phyloP scores from a whole-genome alignment of 768 basidiomycete species.

The Kwoniella europaea region DNA sequence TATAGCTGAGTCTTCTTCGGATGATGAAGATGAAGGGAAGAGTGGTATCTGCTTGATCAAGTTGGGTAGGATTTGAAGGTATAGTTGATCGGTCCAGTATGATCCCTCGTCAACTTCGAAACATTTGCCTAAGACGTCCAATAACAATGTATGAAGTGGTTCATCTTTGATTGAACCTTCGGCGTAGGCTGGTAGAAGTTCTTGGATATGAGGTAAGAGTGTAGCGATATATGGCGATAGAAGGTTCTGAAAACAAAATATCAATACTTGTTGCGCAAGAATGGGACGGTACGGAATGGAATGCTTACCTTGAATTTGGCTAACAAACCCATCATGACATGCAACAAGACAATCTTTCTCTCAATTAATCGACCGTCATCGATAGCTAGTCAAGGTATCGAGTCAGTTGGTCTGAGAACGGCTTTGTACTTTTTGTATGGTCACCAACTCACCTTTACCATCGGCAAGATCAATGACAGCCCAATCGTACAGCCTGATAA shows the following conservation, averaged over 20 bases:
- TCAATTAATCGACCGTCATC: constrained; percentile 57
- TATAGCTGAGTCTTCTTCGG: constrained; percentile 53
- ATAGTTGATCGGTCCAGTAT: constrained; percentile 87
- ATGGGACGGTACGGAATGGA: not conserved
- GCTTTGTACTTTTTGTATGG: no score
- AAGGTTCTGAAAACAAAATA: constrained; percentile 67
- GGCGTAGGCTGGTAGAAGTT: constrained; percentile 66
- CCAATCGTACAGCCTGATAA: constrained; percentile 93
- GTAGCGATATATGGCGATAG: constrained; percentile 88
- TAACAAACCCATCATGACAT: constrained; percentile 72
- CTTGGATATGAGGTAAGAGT: constrained; percentile 70
- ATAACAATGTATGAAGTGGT: constrained; percentile 68
- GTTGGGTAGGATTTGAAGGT: constrained; percentile 64
- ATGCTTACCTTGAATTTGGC: constrained; percentile 81
- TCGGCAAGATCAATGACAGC: constrained; percentile 67
- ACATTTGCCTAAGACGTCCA: constrained; percentile 71
- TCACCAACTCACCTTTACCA: constrained; percentile 53
- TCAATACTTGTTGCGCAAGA: not conserved
- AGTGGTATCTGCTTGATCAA: constrained; percentile 72
- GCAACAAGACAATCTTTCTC: constrained; percentile 74
- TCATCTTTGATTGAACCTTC: constrained; percentile 57
- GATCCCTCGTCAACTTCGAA: constrained; percentile 79
- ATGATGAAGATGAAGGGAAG: constrained; percentile 53
- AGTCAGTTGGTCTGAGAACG: no score
- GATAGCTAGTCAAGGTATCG: constrained; percentile 22